Conservation (phyloP, 1,284 basidiomycete species). For the Stygiomarasmius scandens region DNA sequence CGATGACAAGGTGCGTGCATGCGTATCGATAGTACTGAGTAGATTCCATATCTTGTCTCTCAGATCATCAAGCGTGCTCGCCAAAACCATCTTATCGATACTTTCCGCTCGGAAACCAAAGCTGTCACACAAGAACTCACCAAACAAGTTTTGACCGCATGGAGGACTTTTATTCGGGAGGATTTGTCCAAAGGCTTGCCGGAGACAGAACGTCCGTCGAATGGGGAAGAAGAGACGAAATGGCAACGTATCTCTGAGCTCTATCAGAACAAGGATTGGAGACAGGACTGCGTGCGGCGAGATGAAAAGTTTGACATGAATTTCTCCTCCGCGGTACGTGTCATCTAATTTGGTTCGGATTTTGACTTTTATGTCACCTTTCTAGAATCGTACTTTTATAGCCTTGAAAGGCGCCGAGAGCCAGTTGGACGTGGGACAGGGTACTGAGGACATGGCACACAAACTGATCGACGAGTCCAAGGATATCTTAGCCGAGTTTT, state of each 20-base stretch:
- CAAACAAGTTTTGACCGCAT: slow-evolving; percentile 61
- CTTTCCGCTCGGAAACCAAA: slow-evolving; percentile 59
- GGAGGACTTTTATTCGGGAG: slow-evolving; percentile 64
- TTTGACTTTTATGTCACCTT: not conserved
- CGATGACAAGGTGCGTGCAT: slow-evolving; percentile 88
- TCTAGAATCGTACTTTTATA: slow-evolving; percentile 54
- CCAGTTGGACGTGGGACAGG: slow-evolving; percentile 42
- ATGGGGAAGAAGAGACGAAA: slow-evolving; percentile 50
- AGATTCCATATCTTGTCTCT: slow-evolving; percentile 18
- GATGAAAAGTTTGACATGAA: slow-evolving; percentile 94
- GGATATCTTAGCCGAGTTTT: slow-evolving; percentile 73
- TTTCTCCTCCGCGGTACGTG: slow-evolving; percentile 71
- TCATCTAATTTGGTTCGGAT: not conserved
- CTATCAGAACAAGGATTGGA: slow-evolving; percentile 64
- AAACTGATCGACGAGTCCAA: slow-evolving; percentile 72
- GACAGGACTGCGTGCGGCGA: slow-evolving; percentile 66
- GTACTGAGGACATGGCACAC: slow-evolving; percentile 52
- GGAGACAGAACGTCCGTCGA: slow-evolving; percentile 44
- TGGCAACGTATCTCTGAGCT: slow-evolving; percentile 59
- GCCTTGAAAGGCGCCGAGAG: slow-evolving; percentile 51
- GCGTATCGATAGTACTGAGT: slow-evolving; percentile 1
- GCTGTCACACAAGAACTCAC: slow-evolving; percentile 64
- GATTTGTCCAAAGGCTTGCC: slow-evolving; percentile 63
- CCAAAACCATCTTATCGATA: slow-evolving; percentile 80
- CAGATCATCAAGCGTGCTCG: slow-evolving; percentile 92